phyloP scores from a whole-genome alignment of 495 filamentous ascomycete genomes.

The Aspergillus asperescens region DNA sequence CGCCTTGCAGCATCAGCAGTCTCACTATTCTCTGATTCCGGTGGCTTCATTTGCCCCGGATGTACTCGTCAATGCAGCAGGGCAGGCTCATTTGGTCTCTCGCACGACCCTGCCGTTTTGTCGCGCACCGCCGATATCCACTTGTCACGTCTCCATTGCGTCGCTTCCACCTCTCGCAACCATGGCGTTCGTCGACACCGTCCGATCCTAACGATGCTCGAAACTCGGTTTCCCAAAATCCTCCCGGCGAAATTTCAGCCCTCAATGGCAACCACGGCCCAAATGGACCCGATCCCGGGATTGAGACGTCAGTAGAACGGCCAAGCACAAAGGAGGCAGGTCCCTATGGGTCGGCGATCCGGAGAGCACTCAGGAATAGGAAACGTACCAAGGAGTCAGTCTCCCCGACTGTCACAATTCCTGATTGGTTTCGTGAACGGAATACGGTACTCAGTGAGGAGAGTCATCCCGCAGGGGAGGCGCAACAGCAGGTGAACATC shows the following conservation, averaged over 20 bases:
- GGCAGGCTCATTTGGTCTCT: slow-evolving; percentile 28
- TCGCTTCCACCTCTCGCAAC: slow-evolving; percentile 35
- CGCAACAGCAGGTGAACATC: slow-evolving; percentile 26
- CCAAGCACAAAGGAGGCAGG: slow-evolving; percentile 21
- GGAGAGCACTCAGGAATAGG: slow-evolving; percentile 36
- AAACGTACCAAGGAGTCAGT: slow-evolving; percentile 21
- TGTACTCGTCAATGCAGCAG: slow-evolving; percentile 42
- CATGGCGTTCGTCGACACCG: slow-evolving; percentile 32
- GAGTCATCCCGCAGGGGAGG: slow-evolving; percentile 5
- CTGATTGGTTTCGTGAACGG: slow-evolving; percentile 37
- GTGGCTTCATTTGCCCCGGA: slow-evolving; percentile 32
- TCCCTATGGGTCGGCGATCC: slow-evolving; percentile 40
- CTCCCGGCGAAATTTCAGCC: slow-evolving; percentile 23
- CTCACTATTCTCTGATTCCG: slow-evolving; percentile 17
- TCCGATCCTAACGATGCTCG: slow-evolving; percentile 26
- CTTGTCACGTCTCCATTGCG: slow-evolving; percentile 25
- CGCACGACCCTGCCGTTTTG: slow-evolving; percentile 41
- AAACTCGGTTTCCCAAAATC: slow-evolving; percentile 19
- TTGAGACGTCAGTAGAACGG: slow-evolving; percentile 16
- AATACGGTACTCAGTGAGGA: slow-evolving; percentile 28
- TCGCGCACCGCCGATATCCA: slow-evolving; percentile 41
- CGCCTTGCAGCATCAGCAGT: slow-evolving; percentile 21
- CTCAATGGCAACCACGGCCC: slow-evolving; percentile 20
- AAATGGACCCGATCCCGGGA: slow-evolving; percentile 8
- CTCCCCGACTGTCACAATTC: slow-evolving; percentile 24